Evolutionary conservation across 2,329 filamentous ascomycete genomes (phyloP).

Genomic region (Venturia nashicola): DNA sequence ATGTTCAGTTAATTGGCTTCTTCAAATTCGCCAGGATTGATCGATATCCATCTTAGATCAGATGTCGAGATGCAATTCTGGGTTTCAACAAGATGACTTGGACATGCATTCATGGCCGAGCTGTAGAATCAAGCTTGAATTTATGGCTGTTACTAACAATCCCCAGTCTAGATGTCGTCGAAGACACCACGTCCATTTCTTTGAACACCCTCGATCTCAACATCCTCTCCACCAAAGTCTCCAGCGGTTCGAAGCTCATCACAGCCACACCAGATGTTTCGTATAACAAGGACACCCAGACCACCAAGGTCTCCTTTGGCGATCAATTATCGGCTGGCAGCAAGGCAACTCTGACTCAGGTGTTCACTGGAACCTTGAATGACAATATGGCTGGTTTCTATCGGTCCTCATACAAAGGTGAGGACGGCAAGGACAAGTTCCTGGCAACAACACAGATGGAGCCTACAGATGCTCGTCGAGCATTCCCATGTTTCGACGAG

Average conservation of each 20-base stretch:
- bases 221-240: conserved; percentile 62
- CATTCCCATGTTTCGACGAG: conserved; percentile 95
- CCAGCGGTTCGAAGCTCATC: conserved; percentile 42
- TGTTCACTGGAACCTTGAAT: conserved; percentile 70
- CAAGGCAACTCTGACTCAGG: conserved; percentile 66
- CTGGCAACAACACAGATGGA: conserved; percentile 94
- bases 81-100: too few relatives aligned
- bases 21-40: not conserved
- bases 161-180: conserved; percentile 63
- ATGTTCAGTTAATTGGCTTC: not conserved
- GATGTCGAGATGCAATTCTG: too few relatives aligned
- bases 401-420: conserved; percentile 79
- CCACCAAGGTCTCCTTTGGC: conserved; percentile 68
- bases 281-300: conserved; percentile 69
- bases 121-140: too few relatives aligned
- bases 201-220: conserved; percentile 82
- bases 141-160: not conserved
- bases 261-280: conserved; percentile 55
- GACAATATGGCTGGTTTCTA: conserved; percentile 98
- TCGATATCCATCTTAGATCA: not conserved
- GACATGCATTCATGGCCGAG: too few relatives aligned
- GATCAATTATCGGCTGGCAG: conserved; percentile 59
- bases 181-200: conserved; percentile 75
- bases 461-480: conserved; percentile 80
- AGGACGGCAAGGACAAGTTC: conserved; percentile 66